Conservation (phyloP, 225 moss, liverwort and hornwort genomes). For the Ulota crispa region DNA sequence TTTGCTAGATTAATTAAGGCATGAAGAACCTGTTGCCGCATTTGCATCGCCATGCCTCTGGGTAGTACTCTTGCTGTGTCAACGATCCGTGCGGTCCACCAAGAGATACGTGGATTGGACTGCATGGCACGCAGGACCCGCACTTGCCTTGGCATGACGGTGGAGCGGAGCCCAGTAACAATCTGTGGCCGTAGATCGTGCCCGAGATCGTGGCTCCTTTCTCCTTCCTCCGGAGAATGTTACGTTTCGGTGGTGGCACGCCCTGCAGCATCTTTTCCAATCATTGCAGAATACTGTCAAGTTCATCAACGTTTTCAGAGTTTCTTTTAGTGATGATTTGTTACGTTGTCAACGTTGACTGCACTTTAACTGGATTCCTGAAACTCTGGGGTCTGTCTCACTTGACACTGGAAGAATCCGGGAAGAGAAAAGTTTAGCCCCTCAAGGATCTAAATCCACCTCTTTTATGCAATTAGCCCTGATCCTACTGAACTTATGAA, state of each 20-base stretch:
- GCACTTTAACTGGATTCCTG: too few relatives aligned
- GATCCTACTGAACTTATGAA: neutral
- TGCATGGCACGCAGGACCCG: constrained; percentile 50
- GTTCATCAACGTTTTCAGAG: too few relatives aligned
- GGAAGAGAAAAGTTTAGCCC: too few relatives aligned
- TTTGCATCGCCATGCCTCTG: constrained; percentile 66
- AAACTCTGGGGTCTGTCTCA: too few relatives aligned
- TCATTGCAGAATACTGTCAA: neutral
- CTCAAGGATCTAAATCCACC: too few relatives aligned
- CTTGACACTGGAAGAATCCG: too few relatives aligned
- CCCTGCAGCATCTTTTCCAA: constrained; percentile 22
- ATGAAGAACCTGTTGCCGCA: constrained; percentile 62
- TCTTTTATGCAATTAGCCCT: too few relatives aligned
- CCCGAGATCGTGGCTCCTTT: constrained; percentile 25
- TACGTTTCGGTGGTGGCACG: constrained; percentile 12
- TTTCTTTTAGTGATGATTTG: too few relatives aligned
- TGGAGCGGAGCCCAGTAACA: constrained; percentile 53
- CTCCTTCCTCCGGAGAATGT: constrained; percentile 10
- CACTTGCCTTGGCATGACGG: constrained; percentile 61
- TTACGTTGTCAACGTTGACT: too few relatives aligned
- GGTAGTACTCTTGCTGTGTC: constrained; percentile 59
- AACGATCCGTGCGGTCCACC: constrained; percentile 55
- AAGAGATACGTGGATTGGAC: constrained; percentile 54
- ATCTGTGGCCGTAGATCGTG: constrained; percentile 43
- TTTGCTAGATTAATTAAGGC: constrained; percentile 11